Percentiles rank a stretch among this genome's conserved stretches.
phyloP scores from a whole-genome alignment of 495 filamentous ascomycete species.

The Lasiosphaeris hirsuta region DNA sequence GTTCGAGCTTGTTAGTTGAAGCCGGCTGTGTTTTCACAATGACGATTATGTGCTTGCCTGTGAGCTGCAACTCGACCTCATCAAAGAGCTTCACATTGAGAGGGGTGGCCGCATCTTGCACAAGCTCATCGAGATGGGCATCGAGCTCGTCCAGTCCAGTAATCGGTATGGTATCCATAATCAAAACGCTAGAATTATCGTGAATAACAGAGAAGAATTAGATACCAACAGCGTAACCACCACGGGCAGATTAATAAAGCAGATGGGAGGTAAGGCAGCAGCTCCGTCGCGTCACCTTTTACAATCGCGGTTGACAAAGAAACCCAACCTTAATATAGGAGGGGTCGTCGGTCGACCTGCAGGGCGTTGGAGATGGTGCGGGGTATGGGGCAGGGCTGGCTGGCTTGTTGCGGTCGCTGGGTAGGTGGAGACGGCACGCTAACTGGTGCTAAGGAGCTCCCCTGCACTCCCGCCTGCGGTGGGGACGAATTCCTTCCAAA shows the following conservation, averaged over 20 bases:
- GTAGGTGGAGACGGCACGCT: not conserved
- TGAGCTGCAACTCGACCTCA: conserved; percentile 53
- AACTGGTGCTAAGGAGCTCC: not conserved
- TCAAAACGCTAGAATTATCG: conserved; percentile 4
- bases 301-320: not conserved
- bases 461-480: not conserved
- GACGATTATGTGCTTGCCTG: conserved; percentile 27
- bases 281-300: not conserved
- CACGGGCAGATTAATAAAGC: not conserved
- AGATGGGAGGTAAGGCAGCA: not conserved
- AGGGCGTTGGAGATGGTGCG: not conserved
- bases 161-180: conserved; percentile 36
- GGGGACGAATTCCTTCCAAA: conserved; percentile 7
- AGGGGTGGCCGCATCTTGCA: conserved; percentile 32
- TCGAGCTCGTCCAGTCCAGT: conserved; percentile 48
- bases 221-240: no score
- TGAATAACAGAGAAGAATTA: conserved; percentile 11
- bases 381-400: not conserved
- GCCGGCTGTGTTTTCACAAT: not conserved
- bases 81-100: conserved; percentile 50
- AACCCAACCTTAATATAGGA: not conserved
- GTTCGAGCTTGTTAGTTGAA: not conserved
- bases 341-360: not conserved
- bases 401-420: not conserved
- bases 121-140: conserved; percentile 47